Percentiles rank a stretch among this genome's conserved stretches.
Conservation (phyloP, 169 alveolate species). For the Perkinsus olseni region DNA sequence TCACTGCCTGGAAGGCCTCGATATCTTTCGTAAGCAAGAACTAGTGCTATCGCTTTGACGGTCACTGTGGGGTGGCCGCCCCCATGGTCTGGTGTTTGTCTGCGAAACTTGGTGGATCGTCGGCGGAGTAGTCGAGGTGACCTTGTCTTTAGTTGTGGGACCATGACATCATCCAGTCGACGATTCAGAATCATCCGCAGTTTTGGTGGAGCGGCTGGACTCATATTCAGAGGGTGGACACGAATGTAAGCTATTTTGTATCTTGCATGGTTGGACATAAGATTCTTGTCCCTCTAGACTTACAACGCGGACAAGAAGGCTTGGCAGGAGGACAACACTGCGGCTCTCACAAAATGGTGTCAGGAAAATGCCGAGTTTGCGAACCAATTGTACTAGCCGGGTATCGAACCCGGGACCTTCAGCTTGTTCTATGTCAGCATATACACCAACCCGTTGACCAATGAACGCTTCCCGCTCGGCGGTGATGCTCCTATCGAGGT, state of each 20-base stretch:
- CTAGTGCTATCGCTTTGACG: too few relatives aligned
- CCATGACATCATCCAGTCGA: slow-evolving; percentile 15
- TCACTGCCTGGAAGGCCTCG: too few relatives aligned
- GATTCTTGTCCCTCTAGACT: slow-evolving; percentile 14
- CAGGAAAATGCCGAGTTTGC: slow-evolving; percentile 10
- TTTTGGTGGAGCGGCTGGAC: slow-evolving; percentile 42
- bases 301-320: slow-evolving; percentile 12
- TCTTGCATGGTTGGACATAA: background rate
- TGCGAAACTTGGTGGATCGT: too few relatives aligned
- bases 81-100: too few relatives aligned
- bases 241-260: background rate
- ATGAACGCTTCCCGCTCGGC: background rate
- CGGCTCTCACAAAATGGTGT: slow-evolving; percentile 25
- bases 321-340: slow-evolving; percentile 32
- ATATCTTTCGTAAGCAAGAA: too few relatives aligned
- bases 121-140: too few relatives aligned
- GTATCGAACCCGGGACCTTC: background rate
- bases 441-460: slow-evolving; percentile 17
- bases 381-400: background rate
- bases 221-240: slow-evolving; percentile 7
- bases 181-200: slow-evolving; percentile 27
- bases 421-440: slow-evolving; percentile 12
- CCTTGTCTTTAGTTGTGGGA: slow-evolving; percentile 29
- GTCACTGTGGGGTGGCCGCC: too few relatives aligned
- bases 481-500: slow-evolving; percentile 13